Conservation (phyloP, 169 alveolate species). For the Plasmodium berghei region DNA sequence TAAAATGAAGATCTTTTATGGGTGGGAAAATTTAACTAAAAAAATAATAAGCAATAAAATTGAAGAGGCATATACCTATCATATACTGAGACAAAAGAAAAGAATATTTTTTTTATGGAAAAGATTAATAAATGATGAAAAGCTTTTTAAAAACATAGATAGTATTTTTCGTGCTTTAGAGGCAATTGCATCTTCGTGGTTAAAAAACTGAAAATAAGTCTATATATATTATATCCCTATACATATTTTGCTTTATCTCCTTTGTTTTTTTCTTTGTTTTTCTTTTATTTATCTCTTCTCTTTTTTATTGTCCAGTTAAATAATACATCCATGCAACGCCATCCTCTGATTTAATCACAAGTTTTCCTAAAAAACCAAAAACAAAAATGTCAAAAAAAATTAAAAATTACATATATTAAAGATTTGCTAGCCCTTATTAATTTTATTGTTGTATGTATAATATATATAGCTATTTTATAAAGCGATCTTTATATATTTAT, state of each 20-base stretch:
- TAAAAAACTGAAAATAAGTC: not conserved
- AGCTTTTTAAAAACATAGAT: conserved; percentile 54
- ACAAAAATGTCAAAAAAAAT: conserved; percentile 1
- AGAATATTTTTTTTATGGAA: conserved; percentile 55
- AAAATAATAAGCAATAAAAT: conserved; percentile 26
- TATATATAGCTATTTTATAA: not conserved
- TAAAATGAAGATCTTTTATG: conserved; percentile 25
- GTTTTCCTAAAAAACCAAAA: conserved; percentile 51
- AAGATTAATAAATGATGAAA: conserved; percentile 41
- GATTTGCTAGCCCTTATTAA: not conserved
- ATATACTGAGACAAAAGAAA: conserved; percentile 48
- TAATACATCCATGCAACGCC: conserved; percentile 65
- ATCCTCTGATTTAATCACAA: conserved; percentile 66
- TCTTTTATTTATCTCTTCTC: not conserved
- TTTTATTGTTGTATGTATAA: not conserved
- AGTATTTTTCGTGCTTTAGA: conserved; percentile 44
- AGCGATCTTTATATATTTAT: not conserved
- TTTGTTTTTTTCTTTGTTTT: not conserved
- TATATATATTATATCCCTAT: not conserved
- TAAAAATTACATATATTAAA: not conserved
- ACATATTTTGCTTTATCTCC: not conserved
- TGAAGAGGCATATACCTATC: conserved; percentile 44
- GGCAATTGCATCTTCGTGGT: conserved; percentile 60
- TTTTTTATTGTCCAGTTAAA: conserved; percentile 63
- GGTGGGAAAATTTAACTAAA: conserved; percentile 23